These are phyloP conservation scores for Trematosphaeria pertusa DNA, from an alignment of 2,329 filamentous ascomycete genomes.

Conservation along the genomic window DNA sequence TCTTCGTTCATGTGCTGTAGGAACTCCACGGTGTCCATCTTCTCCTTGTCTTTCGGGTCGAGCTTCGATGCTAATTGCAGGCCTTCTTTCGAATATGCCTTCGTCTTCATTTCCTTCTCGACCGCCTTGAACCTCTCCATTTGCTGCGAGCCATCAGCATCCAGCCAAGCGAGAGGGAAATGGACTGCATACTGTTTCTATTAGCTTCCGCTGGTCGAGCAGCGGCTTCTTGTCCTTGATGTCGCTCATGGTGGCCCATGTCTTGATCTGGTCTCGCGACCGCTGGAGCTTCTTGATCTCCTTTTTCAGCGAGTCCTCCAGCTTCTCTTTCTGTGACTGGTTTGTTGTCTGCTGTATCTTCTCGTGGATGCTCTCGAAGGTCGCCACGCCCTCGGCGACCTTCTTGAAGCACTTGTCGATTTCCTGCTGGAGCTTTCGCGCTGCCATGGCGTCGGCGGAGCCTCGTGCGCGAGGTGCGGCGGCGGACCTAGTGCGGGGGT, in stretches of 20 bases:
- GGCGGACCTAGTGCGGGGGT: slow-evolving; percentile 17
- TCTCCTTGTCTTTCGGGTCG: slow-evolving; percentile 97
- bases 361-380: slow-evolving; percentile 95
- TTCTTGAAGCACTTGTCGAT: slow-evolving; percentile 99
- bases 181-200: slow-evolving; percentile 80
- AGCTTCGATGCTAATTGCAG: slow-evolving; percentile 89
- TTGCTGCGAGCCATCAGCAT: slow-evolving; percentile 67
- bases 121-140: slow-evolving; percentile 99
- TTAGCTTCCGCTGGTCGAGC: slow-evolving; percentile 91
- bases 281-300: slow-evolving; percentile 99
- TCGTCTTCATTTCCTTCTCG: slow-evolving; percentile 99
- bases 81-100: slow-evolving; percentile 98
- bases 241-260: slow-evolving; percentile 97
- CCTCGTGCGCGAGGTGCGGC: slow-evolving; percentile 39
- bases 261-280: slow-evolving; percentile 98
- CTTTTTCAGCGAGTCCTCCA: slow-evolving; percentile 96
- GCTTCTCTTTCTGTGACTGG: slow-evolving; percentile 95
- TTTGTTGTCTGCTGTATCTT: slow-evolving; percentile 96
- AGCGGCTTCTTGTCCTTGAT: slow-evolving; percentile 99
- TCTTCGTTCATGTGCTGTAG: slow-evolving; percentile 87
- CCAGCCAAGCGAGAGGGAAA: slow-evolving; percentile 12
- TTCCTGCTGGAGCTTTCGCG: slow-evolving; percentile 95
- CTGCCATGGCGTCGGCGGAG: slow-evolving; percentile 73
- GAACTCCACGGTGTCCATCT: slow-evolving; percentile 87
- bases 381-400: slow-evolving; percentile 87